Evolutionary conservation across 306 rosid species (phyloP), one percentile per base, ranked within the genome.

Genomic region (Trichosanthes truncata): DNA sequence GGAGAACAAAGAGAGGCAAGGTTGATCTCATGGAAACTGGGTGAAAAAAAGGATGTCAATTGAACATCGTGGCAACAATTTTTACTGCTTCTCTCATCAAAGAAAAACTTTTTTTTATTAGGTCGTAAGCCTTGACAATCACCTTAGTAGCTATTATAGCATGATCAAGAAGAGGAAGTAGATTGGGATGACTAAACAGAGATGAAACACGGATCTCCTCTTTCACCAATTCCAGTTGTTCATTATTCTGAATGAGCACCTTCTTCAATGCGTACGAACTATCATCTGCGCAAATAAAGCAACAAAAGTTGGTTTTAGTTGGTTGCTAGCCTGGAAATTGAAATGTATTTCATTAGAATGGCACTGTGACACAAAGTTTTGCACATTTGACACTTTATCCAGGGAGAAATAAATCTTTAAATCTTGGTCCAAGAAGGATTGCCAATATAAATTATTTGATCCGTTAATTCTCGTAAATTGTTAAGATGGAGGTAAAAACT

Each of bases 201-300:
- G 98, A 95, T 6, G 98, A 92, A 71, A 95, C 96, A 15, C 90
- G 98, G 81, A 95, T 95, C 87, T 95, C 98, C 90, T 95, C 97
- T 83, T 90, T 92, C 69, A 95, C 97, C 86, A 90, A 80, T 82
- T 87, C 96, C 86, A 95, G 82, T 84, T 95, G 98, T 77, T 95
- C 98, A 21, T 78, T 86, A 81, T 80, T 92, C 95, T 92, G 96
- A 87, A 94, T 94, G 68, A 94, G 98, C 79, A 94, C 93, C 72
- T 92, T 94, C 81, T 94, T 94, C 98, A 94, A 82, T n/a, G 98
- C 98, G 81, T 94, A 94, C 25, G 91, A 89, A 59, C 97, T 97
- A 52, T 94, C 98, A 57, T 87, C 98, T 94, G 85, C 82, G 79
- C 65, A 76, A 78, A n/a, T 80, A 53, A 23, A 18, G 12, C 21